phyloP scores from a whole-genome alignment of 345 rosid genomes.

The Bretschneidera sinensis region DNA sequence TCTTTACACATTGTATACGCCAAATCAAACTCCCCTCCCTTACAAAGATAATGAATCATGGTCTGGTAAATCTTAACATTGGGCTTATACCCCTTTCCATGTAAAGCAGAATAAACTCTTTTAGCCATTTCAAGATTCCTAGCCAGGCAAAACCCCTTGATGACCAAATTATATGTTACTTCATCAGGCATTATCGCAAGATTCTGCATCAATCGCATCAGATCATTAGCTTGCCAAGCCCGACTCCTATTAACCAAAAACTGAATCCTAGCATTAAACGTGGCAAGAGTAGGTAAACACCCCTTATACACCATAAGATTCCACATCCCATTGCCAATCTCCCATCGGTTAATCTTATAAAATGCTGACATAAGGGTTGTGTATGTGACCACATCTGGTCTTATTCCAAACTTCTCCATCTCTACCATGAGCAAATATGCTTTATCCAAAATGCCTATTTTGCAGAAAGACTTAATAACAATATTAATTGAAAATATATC shows the following conservation, averaged over 20 bases:
- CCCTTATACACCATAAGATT: slow-evolving; percentile 73
- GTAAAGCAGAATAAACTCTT: slow-evolving; percentile 61
- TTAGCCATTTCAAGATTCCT: slow-evolving; percentile 76
- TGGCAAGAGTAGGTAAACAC: slow-evolving; percentile 65
- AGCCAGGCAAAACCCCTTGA: slow-evolving; percentile 66
- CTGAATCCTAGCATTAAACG: slow-evolving; percentile 75
- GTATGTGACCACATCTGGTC: slow-evolving; percentile 67
- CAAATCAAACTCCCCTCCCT: slow-evolving; percentile 51
- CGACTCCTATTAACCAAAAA: slow-evolving; percentile 50
- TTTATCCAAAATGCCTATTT: slow-evolving; percentile 47
- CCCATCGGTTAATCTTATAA: slow-evolving; percentile 43
- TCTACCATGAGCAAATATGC: slow-evolving; percentile 49
- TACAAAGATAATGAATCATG: slow-evolving; percentile 74
- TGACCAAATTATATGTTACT: slow-evolving; percentile 70
- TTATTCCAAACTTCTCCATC: slow-evolving; percentile 55
- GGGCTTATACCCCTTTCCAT: slow-evolving; percentile 40
- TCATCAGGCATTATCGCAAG: slow-evolving; percentile 54
- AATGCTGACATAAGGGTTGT: slow-evolving; percentile 69
- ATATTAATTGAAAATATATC: slow-evolving; percentile 59
- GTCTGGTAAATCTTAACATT: slow-evolving; percentile 73
- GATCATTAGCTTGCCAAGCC: slow-evolving; percentile 70
- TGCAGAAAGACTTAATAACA: slow-evolving; percentile 51
- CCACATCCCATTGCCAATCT: slow-evolving; percentile 77
- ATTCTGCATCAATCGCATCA: slow-evolving; percentile 55
- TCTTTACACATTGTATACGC: slow-evolving; percentile 70